These are phyloP conservation scores for Scutellaria baicalensis DNA, from an alignment of 257 asterid genomes.

Conservation along the genomic window DNA sequence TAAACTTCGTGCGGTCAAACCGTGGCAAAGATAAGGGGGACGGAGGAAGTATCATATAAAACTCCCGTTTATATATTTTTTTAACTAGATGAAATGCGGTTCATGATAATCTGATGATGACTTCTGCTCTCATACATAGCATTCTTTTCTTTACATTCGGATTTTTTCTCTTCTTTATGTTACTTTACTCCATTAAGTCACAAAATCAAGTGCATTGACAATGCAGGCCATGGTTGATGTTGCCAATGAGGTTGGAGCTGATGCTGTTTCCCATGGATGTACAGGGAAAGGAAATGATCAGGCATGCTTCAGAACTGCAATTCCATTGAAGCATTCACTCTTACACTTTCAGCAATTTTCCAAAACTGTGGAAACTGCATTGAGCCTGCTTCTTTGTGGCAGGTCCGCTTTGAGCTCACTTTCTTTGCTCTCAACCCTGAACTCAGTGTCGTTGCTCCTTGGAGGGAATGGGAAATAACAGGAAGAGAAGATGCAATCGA, in stretches of 20 bases:
- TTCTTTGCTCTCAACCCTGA: constrained; percentile 97
- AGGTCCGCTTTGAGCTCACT: constrained; percentile 98
- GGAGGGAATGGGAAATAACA: constrained; percentile 98
- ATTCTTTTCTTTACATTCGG: not conserved
- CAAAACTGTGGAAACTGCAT: not conserved
- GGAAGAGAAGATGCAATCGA: constrained; percentile 98
- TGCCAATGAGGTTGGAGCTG: constrained; percentile 97
- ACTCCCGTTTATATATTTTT: not conserved
- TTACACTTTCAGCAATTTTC: not conserved
- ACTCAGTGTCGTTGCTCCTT: constrained; percentile 92
- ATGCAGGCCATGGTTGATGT: constrained; percentile 98
- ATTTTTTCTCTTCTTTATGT: not conserved
- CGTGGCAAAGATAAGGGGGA: no score
- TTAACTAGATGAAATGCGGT: not conserved
- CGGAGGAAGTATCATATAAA: not conserved
- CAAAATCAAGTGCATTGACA: constrained; percentile 7
- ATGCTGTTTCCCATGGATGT: constrained; percentile 98
- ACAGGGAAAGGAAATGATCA: constrained; percentile 98
- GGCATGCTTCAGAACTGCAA: constrained; percentile 32
- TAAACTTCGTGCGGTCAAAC: no score
- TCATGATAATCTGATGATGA: not conserved
- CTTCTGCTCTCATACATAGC: not conserved
- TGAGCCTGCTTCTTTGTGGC: constrained; percentile 15
- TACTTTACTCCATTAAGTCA: not conserved
- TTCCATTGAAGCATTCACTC: not conserved